These are phyloP conservation scores for Klebsormidium nitens DNA, from an alignment of 139 green algal species.

Conservation along the genomic window DNA sequence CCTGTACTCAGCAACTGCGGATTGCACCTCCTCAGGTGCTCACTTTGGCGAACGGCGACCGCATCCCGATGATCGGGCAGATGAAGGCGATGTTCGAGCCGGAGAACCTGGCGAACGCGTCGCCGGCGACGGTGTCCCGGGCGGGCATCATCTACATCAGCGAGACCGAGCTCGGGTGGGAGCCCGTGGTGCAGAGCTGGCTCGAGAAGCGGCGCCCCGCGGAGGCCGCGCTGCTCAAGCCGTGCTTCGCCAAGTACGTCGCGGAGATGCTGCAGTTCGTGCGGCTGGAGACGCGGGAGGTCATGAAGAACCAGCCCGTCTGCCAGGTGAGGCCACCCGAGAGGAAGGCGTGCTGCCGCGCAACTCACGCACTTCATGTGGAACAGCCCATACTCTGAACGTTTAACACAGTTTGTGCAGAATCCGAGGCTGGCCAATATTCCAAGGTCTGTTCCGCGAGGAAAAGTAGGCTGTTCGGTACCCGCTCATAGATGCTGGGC, in stretches of 20 bases:
- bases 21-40: too few relatives aligned
- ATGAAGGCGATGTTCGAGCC: constrained; percentile 95
- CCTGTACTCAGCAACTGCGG: too few relatives aligned
- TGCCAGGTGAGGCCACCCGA: constrained; percentile 61
- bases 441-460: too few relatives aligned
- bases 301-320: constrained; percentile 81
- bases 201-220: constrained; percentile 50
- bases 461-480: too few relatives aligned
- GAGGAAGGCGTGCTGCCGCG: too few relatives aligned
- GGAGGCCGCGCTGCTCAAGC: constrained; percentile 56
- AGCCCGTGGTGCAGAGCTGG: constrained; percentile 77
- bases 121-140: constrained; percentile 86
- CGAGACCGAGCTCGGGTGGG: constrained; percentile 82
- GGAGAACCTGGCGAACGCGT: constrained; percentile 92
- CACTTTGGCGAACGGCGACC: constrained; percentile 93
- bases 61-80: constrained; percentile 81
- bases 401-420: too few relatives aligned
- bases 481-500: too few relatives aligned
- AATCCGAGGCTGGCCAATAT: too few relatives aligned
- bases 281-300: constrained; percentile 60
- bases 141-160: constrained; percentile 95
- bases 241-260: constrained; percentile 79
- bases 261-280: constrained; percentile 66
- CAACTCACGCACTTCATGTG: too few relatives aligned
- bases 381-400: too few relatives aligned